A percentile compares a stretch with the other conserved stretches of the same genome.
phyloP scores from a whole-genome alignment of 495 filamentous ascomycete genomes.

The Talaromyces stipitatus region DNA sequence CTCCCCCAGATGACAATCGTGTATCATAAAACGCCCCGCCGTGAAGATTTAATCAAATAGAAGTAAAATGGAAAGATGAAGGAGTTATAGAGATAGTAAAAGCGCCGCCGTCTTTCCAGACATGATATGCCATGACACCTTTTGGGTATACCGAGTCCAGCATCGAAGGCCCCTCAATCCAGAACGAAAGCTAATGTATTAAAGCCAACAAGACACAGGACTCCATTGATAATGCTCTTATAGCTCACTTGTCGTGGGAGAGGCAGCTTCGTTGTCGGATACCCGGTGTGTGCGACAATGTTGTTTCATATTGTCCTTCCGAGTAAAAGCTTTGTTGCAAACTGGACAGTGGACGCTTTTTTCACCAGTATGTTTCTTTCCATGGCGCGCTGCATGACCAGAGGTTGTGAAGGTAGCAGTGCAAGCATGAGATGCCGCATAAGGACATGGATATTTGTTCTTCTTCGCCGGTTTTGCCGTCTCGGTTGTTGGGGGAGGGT shows the following conservation, averaged over 20 bases:
- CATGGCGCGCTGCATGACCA: slow-evolving; percentile 91
- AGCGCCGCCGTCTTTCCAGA: not conserved
- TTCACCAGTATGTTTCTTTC: slow-evolving; percentile 93
- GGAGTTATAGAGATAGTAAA: slow-evolving; percentile 1
- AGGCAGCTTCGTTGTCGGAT: slow-evolving; percentile 24
- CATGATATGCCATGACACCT: not conserved
- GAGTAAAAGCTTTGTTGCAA: slow-evolving; percentile 90
- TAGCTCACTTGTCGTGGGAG: not conserved
- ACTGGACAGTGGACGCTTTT: slow-evolving; percentile 86
- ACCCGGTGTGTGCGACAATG: slow-evolving; percentile 77
- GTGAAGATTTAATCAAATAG: slow-evolving; percentile 9
- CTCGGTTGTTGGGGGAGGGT: slow-evolving; percentile 4
- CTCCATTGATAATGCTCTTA: not conserved
- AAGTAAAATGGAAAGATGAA: slow-evolving; percentile 9
- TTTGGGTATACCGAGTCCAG: not conserved
- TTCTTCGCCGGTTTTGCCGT: slow-evolving; percentile 18
- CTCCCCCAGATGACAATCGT: not conserved
- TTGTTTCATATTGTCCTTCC: slow-evolving; percentile 98
- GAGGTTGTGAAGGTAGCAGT: slow-evolving; percentile 89
- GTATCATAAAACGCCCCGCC: not conserved
- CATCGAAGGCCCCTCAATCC: not conserved
- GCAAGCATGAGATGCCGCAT: slow-evolving; percentile 59
- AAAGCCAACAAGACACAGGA: not conserved
- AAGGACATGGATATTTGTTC: slow-evolving; percentile 51
- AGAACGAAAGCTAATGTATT: not conserved